These are phyloP conservation scores for Phaeosphaeriaceae sp. DNA, from an alignment of 2,329 filamentous ascomycete genomes.

Conservation along the genomic window DNA sequence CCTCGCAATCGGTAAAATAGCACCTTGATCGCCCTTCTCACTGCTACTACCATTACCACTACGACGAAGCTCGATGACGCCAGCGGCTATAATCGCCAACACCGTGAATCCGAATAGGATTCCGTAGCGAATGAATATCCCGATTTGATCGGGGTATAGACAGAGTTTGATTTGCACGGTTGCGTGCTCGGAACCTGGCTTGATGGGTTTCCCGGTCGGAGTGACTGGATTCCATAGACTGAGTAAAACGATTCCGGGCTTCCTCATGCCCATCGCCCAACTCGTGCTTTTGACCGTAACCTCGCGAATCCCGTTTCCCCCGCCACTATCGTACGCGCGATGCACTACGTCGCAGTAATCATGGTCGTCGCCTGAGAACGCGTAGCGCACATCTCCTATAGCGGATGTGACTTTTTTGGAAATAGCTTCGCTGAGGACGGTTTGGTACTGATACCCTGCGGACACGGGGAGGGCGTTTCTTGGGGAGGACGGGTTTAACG, in stretches of 20 bases:
- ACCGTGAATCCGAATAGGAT: slow-evolving; percentile 64
- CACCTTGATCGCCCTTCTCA: too few relatives aligned
- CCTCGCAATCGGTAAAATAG: too few relatives aligned
- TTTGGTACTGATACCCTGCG: slow-evolving; percentile 94
- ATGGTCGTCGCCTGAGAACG: slow-evolving; percentile 96
- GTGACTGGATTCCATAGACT: slow-evolving; percentile 94
- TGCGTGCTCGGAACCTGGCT: slow-evolving; percentile 48
- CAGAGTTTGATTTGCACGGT: slow-evolving; percentile 91
- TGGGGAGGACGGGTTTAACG: too few relatives aligned
- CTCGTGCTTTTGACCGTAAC: slow-evolving; percentile 95
- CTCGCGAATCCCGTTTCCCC: slow-evolving; percentile 68
- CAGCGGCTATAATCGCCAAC: slow-evolving; percentile 32
- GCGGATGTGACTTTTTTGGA: slow-evolving; percentile 77
- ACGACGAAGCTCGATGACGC: too few relatives aligned
- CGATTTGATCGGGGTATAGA: slow-evolving; percentile 84
- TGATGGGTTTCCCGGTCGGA: slow-evolving; percentile 42
- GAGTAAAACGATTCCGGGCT: slow-evolving; percentile 84
- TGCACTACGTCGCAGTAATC: slow-evolving; percentile 95
- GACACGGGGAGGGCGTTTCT: slow-evolving; percentile 79
- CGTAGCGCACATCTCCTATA: slow-evolving; percentile 80
- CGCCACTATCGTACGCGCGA: slow-evolving; percentile 65
- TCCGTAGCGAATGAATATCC: slow-evolving; percentile 81
- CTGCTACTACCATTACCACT: too few relatives aligned
- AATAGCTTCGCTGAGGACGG: slow-evolving; percentile 80
- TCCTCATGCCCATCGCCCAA: slow-evolving; percentile 94